Percentiles rank a stretch among this genome's conserved stretches.
phyloP scores from a whole-genome alignment of 306 rosid genomes.

The Calophaca sinica region DNA sequence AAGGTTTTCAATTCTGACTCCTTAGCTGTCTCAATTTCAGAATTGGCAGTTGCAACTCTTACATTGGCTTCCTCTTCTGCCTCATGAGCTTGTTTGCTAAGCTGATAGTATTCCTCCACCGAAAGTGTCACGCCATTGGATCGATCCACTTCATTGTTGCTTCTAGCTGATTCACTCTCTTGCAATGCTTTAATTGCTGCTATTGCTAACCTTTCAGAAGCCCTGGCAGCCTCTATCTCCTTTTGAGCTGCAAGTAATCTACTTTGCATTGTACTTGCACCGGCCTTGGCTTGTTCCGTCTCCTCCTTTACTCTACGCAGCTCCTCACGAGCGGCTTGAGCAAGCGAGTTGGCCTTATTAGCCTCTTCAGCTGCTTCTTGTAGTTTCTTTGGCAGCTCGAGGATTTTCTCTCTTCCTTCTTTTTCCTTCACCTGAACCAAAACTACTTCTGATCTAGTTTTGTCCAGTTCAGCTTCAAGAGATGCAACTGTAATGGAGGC shows the following conservation, averaged over 20 bases:
- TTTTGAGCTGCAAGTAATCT: conserved; percentile 82
- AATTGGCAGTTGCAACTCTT: conserved; percentile 69
- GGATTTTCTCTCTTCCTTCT: conserved; percentile 70
- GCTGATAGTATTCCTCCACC: conserved; percentile 81
- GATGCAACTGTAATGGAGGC: conserved; percentile 87
- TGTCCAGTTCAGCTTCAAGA: conserved; percentile 86
- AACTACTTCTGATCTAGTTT: conserved; percentile 69
- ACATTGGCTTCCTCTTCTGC: conserved; percentile 78
- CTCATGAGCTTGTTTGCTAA: conserved; percentile 82
- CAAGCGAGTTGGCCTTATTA: conserved; percentile 69
- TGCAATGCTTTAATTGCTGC: conserved; percentile 84
- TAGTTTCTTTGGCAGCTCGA: conserved; percentile 72
- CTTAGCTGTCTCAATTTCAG: conserved; percentile 75
- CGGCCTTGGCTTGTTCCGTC: conserved; percentile 88
- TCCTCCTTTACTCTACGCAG: conserved; percentile 73
- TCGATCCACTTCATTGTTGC: conserved; percentile 52
- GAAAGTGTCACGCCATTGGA: conserved; percentile 70
- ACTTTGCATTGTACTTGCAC: conserved; percentile 80
- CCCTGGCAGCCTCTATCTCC: conserved; percentile 91
- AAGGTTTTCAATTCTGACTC: conserved; percentile 73
- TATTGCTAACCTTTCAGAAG: conserved; percentile 82
- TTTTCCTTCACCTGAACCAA: conserved; percentile 74
- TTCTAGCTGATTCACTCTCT: conserved; percentile 78
- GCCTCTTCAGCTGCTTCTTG: conserved; percentile 79
- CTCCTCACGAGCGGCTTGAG: conserved; percentile 68